These are phyloP conservation scores for Gnomoniopsis smithogilvyi DNA, from an alignment of 2,329 filamentous ascomycete species.

Conservation along the genomic window DNA sequence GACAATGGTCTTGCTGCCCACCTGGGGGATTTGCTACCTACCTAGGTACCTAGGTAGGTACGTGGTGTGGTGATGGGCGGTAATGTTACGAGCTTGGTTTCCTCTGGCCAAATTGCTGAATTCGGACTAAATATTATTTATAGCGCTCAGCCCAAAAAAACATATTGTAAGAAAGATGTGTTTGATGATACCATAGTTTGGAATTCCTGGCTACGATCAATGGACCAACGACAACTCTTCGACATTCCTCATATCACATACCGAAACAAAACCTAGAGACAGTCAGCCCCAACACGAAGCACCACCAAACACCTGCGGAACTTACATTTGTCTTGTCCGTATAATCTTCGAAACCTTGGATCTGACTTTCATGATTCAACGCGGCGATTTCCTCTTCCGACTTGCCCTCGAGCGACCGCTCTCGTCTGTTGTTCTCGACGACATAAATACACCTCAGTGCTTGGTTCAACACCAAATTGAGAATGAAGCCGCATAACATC, in stretches of 20 bases:
- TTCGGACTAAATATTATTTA: no score
- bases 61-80: no score
- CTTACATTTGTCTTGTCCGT: conserved; percentile 32
- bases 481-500: conserved; percentile 28
- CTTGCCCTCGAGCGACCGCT: conserved; percentile 25
- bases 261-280: not conserved
- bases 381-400: conserved; percentile 28
- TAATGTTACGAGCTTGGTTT: no score
- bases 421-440: conserved; percentile 29
- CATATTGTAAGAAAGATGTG: no score
- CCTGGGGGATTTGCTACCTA: no score
- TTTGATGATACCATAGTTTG: no score
- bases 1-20: no score
- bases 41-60: no score
- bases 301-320: not conserved
- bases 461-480: conserved; percentile 28
- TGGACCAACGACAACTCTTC: not conserved
- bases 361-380: conserved; percentile 26
- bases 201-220: no score
- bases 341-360: conserved; percentile 36
- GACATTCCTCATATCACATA: not conserved
- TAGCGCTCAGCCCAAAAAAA: no score
- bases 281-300: not conserved
- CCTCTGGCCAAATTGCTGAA: no score
- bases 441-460: conserved; percentile 25